Evolutionary conservation across 495 filamentous ascomycete species (phyloP), one percentile per base, ranked within the genome.

Genomic region (Glonium stellatum): DNA sequence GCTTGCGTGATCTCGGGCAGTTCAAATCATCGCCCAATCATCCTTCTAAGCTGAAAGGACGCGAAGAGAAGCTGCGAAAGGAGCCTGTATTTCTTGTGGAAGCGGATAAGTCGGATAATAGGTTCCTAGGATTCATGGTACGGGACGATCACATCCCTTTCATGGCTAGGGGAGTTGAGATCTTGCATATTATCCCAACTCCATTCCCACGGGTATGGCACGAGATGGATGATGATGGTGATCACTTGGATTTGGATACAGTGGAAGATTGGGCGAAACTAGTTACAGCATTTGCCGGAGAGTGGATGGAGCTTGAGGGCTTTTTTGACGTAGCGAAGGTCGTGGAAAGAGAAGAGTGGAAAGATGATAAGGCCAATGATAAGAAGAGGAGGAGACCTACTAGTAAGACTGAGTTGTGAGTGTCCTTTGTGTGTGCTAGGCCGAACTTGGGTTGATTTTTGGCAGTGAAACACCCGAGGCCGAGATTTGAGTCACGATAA

Each of bases 111-210:
- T n/a, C 27, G 5, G 63, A 58, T 13, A 22, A 63, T 4, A 54
- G 31, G 11, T 55, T 34, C 22, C 57, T 52, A 36, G 12, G 25
- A 5, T 15, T 9, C 0, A 36, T 49, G 4, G 81, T 97, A 1
- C 72, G 82, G 60, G 93, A 98, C 70, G 93, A 98, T 66, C 93
- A 98, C 69, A 66, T 95, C 0, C 93, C 93, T 2, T 98, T 98
- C 63, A 76, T 97, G 72, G 76, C 75, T 10, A 78, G 89, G 11
- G 93, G 93, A 0, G 92, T 98, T 0, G 87, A 95, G 48, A 76
- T 97, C 4, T 68, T 98, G 46, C 93, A 98, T 73, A 60, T 96
- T 12, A 96, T 98, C 35, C 87, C 92, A 6, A 80, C 75, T 10
- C 83, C 84, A 0, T 97, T 97, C 66, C 93, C 93, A 11, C 25